Evolutionary conservation across 257 asterid species (phyloP), one percentile per base, ranked within the genome.

Genomic region (Salvia hispanica): DNA sequence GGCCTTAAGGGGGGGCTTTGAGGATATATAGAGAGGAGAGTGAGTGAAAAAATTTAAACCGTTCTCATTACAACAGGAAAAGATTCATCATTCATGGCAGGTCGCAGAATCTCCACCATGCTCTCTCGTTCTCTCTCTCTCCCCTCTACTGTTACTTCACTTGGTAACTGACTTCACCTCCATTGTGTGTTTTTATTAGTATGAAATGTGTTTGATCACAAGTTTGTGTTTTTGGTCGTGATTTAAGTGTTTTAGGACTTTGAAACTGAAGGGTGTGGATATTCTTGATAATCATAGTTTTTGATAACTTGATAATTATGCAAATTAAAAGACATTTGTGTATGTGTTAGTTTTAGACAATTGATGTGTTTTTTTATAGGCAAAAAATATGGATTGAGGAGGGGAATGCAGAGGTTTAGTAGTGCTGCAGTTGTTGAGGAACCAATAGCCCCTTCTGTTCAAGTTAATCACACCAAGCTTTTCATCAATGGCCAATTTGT

Each of bases 401-500:
- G 84, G 39, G 70, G 78, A 33, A 73, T 73, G 8, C 66, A 68
- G 14, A 84, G 83, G 66, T 86, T 82, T 53, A 76, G 79, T 46
- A 83, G 87, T 34, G 81, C 87, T 72, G 86, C 84, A 3, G 86
- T 69, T 28, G 45, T 75, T 59, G 96, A 86, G 54, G 85, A 86
- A 58, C 77, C 82, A 44, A 52, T 85, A 34, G 71, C 71, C 51
- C 96, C 92, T 8, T 61, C 84, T n/a, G 83, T 88, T 64, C 72
- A 70, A 58, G 64, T 86, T 66, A 71, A 80, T 55, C 67, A 80
- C 80, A 84, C 96, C 65, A 78, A 88, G 80, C 97, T 85, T 66
- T 77, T 90, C 7, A 90, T 90, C 74, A 84, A 90, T 77, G 95
- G 94, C 3, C 73, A 77, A 37, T 88, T 90, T 73, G 88, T 90